Evolutionary conservation across 2,329 filamentous ascomycete species (phyloP).

Genomic region (Stagonosporopsis tanaceti): DNA sequence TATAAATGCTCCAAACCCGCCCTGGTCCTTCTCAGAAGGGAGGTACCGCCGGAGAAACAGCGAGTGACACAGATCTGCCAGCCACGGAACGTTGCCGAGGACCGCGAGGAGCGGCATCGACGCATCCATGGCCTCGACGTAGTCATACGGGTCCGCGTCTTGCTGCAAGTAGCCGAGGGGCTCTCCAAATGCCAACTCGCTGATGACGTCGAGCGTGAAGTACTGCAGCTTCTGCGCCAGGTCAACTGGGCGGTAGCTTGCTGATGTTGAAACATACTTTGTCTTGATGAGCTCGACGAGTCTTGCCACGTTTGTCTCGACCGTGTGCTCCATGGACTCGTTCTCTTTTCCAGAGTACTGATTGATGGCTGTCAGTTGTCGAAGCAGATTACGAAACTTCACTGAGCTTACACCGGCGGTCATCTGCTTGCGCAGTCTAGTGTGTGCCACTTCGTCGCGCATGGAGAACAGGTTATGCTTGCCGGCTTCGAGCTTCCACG

Average conservation of each 20-base stretch:
- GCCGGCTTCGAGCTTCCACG: slow-evolving; percentile 59
- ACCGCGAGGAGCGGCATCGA: slow-evolving; percentile 19
- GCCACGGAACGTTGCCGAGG: slow-evolving; percentile 21
- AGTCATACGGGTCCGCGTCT: slow-evolving; percentile 56
- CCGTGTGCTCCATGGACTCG: slow-evolving; percentile 56
- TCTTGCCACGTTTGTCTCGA: slow-evolving; percentile 56
- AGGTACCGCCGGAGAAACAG: slow-evolving; percentile 24
- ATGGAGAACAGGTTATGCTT: slow-evolving; percentile 61
- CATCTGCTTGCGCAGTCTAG: slow-evolving; percentile 53
- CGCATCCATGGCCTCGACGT: slow-evolving; percentile 55
- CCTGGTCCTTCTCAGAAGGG: slow-evolving; percentile 54
- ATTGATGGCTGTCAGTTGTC: background rate
- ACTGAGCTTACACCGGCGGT: slow-evolving; percentile 46
- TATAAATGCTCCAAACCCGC: slow-evolving; percentile 50
- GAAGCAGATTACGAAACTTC: slow-evolving; percentile 37
- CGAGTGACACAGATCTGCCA: slow-evolving; percentile 28
- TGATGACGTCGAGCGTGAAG: slow-evolving; percentile 63
- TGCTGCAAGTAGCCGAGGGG: slow-evolving; percentile 59
- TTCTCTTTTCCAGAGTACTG: slow-evolving; percentile 58
- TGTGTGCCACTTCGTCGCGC: slow-evolving; percentile 57
- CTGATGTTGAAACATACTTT: slow-evolving; percentile 49
- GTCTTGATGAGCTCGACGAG: slow-evolving; percentile 57
- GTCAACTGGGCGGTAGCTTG: slow-evolving; percentile 51
- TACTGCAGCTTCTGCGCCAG: slow-evolving; percentile 58
- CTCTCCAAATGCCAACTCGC: slow-evolving; percentile 59